Base-by-base conservation (phyloP, 768 basidiomycete genomes). In the Tulasnella sp. region DNA sequence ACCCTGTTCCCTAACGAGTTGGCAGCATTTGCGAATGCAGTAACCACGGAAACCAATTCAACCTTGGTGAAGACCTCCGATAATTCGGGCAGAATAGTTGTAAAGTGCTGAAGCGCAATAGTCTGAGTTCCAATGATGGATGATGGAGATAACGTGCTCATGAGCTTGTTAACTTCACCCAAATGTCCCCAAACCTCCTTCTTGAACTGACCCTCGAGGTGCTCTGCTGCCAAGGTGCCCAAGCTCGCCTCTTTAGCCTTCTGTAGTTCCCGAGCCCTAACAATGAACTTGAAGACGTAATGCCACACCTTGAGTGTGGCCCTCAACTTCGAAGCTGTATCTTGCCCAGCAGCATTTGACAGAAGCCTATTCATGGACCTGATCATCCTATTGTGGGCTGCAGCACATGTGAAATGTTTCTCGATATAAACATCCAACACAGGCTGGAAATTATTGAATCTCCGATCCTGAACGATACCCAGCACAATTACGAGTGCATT, bases 51-150 rank as follows among this genome's bases (percentile, higher is more conserved):
- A 22, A 92, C 87, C 8, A 95, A 77, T 62, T 96, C 91, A 7
- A 84, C 75, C 4, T 75, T 79, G 13, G 76, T 66, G 61, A 88
- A 91, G 16, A 91, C 79, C 59, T 84, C 81, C 29, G 79, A 72
- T 16, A 96, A 71, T 61, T 90, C 86, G 3, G 92, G 90, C 8
- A 98, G 71, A 56, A 93, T 85, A 20, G 87, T 83, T 2, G 88
- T 83, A 63, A 95, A 96, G 65, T 91, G 84, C 61, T 92, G 89
- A 10, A 95, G 70, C 4, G 90, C 90, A 54, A 93, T 81, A 1
- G 89, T 90, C 62, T 98, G 93, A 2, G 93, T 93, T 45, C 93
- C 93, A 43, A 98, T 89, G 63, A 95, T 83, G n/a, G 84, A 78
- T 4, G 79, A 72, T 0, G 89, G 90, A 2, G 78, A 72, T 0